Evolutionary conservation across 106 monocot genomes (phyloP), one percentile per base, ranked within the genome.

Genomic region (Acanthochlamys bracteata): DNA sequence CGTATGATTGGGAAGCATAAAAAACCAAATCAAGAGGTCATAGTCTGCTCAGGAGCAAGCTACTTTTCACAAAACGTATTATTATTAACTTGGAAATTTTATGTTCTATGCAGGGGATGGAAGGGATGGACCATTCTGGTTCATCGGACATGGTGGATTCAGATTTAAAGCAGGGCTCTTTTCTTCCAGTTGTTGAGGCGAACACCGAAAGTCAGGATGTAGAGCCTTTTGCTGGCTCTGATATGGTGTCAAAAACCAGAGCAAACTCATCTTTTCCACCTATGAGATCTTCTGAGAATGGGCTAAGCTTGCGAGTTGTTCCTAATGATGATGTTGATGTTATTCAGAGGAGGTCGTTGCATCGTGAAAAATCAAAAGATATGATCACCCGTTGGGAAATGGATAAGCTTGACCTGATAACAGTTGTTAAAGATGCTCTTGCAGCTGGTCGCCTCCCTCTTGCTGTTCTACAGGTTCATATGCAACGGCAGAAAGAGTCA

Each of bases 371-470:
- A 63, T 68, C 79, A 22, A 98, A 58, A 64, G 83, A 85, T 66
- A 92, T 90, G 81, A 85, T 98, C n/a, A 21, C 55, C 43, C 78
- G 91, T 11, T 92, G 96, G 96, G 74, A 67, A 72, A 52, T 75
- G 41, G 84, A 79, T 70, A 80, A 83, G 63, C 65, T 85, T 56
- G 80, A 92, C 53, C 60, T 86, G 51, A 78, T 66, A 77, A 70
- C 80, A 61, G 76, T 98, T 65, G 96, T 98, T 0, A 78, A 78
- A 83, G 96, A 98, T 71, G 96, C 96, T 64, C 64, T 98, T 74
- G 24, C 66, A 17, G 78, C 80, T 42, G 91, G 80, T 42, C 82
- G 85, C 46, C 88, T 98, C 27, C 96, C 91, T 69, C 69, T 88
- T 59, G 91, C 88, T 10, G 96, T 88, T 62, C 80, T 91, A 71